phyloP scores from a whole-genome alignment of 2,329 filamentous ascomycete genomes.

The Monosporascus sp. region DNA sequence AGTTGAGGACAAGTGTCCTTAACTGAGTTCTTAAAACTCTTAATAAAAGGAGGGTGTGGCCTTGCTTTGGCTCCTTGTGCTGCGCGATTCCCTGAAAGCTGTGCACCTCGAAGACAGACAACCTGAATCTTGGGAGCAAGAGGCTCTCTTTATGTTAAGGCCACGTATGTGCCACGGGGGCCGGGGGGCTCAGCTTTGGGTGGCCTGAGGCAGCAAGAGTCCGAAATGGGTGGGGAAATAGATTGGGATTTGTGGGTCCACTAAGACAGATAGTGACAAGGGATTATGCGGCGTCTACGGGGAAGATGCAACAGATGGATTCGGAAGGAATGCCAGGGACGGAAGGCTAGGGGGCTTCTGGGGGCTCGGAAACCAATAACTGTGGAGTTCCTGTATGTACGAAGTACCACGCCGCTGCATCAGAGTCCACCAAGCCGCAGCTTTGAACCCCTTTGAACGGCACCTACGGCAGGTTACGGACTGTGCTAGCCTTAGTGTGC shows the following conservation, averaged over 20 bases:
- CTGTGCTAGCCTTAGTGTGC: too few species aligned
- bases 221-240: background rate
- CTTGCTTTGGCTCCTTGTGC: background rate
- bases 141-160: constrained; percentile 18
- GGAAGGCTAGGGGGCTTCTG: background rate
- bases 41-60: background rate
- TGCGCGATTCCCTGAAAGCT: background rate
- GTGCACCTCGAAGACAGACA: background rate
- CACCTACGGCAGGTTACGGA: too few species aligned
- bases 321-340: constrained; percentile 1
- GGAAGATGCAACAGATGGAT: background rate
- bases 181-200: background rate
- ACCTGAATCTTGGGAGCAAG: background rate
- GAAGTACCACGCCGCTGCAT: background rate
- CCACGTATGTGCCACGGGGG: constrained; percentile 8
- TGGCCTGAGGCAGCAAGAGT: constrained; percentile 8
- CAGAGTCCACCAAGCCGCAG: background rate
- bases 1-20: constrained; percentile 16
- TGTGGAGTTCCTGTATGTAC: background rate
- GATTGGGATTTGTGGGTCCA: background rate
- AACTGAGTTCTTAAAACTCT: background rate
- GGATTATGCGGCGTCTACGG: background rate
- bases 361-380: background rate
- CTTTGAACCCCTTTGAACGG: too few species aligned
- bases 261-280: background rate